A percentile compares a stretch with the other conserved stretches of the same genome.
Evolutionary conservation across 1,139 yeast genomes (phyloP).

Genomic region (Nakaseomyces glabratus): DNA sequence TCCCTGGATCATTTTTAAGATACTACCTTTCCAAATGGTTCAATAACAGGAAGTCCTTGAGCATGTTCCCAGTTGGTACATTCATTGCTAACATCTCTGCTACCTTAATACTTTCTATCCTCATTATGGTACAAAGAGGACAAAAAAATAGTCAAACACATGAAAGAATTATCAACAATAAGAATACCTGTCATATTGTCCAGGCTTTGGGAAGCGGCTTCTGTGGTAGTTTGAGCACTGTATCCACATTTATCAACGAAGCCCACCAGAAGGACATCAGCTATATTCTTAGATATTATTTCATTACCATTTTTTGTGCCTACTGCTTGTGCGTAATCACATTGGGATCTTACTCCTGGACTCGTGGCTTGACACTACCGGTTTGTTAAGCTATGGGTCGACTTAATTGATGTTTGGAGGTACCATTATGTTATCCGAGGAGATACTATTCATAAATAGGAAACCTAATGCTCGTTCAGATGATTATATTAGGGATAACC

Average conservation of each 20-base stretch:
- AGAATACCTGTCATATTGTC: slow-evolving; percentile 43
- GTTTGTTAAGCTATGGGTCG: slow-evolving; percentile 12
- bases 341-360: slow-evolving; percentile 43
- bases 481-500: too few relatives aligned
- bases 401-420: too few relatives aligned
- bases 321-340: slow-evolving; percentile 39
- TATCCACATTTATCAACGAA: slow-evolving; percentile 70
- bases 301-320: slow-evolving; percentile 29
- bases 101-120: slow-evolving; percentile 45
- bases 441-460: too few relatives aligned
- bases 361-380: slow-evolving; percentile 22
- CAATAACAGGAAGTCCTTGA: slow-evolving; percentile 33
- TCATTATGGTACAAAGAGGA: slow-evolving; percentile 47
- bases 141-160: slow-evolving; percentile 16
- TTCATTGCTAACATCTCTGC: slow-evolving; percentile 59
- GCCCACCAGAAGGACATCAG: slow-evolving; percentile 32
- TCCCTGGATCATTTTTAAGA: slow-evolving; percentile 36
- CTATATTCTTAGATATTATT: slow-evolving; percentile 18
- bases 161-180: slow-evolving; percentile 30
- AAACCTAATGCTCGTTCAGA: too few relatives aligned
- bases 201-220: slow-evolving; percentile 59
- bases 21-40: slow-evolving; percentile 44
- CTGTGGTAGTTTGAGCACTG: slow-evolving; percentile 71
- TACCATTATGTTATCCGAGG: too few relatives aligned
- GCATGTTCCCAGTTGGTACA: slow-evolving; percentile 64